Evolutionary conservation across 441 rosid species (phyloP).

Genomic region (Kokia cookei): DNA sequence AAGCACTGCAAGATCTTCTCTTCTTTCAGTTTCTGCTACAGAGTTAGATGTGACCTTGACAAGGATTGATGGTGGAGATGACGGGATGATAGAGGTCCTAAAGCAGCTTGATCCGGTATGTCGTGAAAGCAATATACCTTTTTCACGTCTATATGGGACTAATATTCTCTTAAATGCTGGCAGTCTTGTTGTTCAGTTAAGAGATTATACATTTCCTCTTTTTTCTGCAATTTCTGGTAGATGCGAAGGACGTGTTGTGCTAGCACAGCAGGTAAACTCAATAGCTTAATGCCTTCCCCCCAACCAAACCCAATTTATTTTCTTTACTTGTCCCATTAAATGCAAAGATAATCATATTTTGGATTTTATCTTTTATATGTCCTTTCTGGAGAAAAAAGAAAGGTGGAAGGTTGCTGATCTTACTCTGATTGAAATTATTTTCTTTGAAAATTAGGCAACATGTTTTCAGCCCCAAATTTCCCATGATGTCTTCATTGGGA

Average conservation of each 20-base stretch:
- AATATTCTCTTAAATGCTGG: constrained; percentile 60
- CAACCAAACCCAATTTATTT: neutral
- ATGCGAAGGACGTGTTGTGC: constrained; percentile 87
- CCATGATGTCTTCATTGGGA: constrained; percentile 91
- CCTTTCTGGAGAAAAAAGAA: neutral
- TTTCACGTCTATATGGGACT: constrained; percentile 91
- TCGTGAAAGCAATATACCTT: constrained; percentile 73
- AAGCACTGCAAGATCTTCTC: constrained; percentile 71
- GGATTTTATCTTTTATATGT: neutral
- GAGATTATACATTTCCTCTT: constrained; percentile 88
- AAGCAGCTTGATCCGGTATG: constrained; percentile 90
- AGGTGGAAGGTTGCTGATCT: neutral
- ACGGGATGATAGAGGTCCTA: constrained; percentile 84
- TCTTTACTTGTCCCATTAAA: neutral
- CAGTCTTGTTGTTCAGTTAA: constrained; percentile 57
- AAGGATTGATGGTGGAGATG: constrained; percentile 80
- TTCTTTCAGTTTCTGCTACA: constrained; percentile 79
- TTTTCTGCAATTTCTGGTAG: constrained; percentile 76
- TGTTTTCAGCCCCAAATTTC: constrained; percentile 90
- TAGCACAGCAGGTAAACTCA: constrained; percentile 91
- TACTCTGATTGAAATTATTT: constrained; percentile 15
- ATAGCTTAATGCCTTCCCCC: neutral
- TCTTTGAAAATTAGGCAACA: constrained; percentile 71
- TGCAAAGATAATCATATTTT: neutral
- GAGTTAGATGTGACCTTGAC: constrained; percentile 87